phyloP scores from a whole-genome alignment of 2,329 filamentous ascomycete genomes.

The Diaporthe vaccinii region DNA sequence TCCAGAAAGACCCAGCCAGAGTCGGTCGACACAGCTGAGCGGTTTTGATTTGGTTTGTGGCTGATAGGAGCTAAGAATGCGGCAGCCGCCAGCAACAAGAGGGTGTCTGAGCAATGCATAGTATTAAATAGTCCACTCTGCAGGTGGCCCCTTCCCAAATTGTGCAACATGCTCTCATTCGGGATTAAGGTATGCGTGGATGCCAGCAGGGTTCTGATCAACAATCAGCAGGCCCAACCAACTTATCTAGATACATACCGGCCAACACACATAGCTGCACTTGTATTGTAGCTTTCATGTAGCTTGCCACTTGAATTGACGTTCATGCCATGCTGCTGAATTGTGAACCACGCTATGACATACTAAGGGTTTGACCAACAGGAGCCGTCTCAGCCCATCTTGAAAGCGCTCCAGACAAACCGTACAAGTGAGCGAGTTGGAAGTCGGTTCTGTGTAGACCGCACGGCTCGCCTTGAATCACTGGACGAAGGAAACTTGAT shows the following conservation, averaged over 20 bases:
- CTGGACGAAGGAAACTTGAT: no score
- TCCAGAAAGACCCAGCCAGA: no score
- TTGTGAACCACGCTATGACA: background rate
- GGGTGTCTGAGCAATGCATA: background rate
- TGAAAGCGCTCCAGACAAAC: no score
- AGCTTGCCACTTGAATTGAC: background rate
- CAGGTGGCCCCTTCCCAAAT: background rate
- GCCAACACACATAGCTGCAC: background rate
- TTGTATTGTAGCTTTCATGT: background rate
- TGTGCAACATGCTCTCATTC: background rate
- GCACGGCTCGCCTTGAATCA: no score
- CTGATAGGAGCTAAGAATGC: background rate
- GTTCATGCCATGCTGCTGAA: background rate
- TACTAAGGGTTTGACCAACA: no score
- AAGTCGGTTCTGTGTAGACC: no score
- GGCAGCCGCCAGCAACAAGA: background rate
- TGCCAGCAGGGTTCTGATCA: background rate
- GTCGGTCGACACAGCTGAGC: no score
- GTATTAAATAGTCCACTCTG: no score
- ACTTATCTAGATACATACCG: background rate
- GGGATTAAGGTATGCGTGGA: background rate
- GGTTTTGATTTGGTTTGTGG: background rate
- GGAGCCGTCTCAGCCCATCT: no score
- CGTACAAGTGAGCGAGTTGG: no score
- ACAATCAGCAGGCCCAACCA: background rate